Base-by-base conservation (phyloP, 75 land plant genomes). In the Pinus tabuliformis region DNA sequence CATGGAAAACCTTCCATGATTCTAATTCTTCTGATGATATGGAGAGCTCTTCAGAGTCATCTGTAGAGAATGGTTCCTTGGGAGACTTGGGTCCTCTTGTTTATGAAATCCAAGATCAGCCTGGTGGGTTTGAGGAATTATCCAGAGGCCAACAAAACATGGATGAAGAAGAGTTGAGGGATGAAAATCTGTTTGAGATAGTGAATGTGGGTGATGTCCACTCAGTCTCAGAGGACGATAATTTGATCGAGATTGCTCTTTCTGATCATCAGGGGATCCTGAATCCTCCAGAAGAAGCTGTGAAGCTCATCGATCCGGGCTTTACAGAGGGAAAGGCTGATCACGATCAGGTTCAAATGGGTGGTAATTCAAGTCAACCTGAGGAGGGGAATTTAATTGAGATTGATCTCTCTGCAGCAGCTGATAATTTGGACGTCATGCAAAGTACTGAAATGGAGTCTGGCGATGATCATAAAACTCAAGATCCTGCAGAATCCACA, bases 171-270 rank as follows among this genome's bases (percentile, higher is more conserved):
- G 68, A 64, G 8, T 49, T 49, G 39, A 37, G 17, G 13, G 36
- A 64, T 30, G 68, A 64, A 64, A 64, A 37, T 18, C 68, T 64
- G 68, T 64, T 64, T 17, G 68, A 64, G 68, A 64, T 64, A 24
- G 68, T 64, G 68, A 20, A 64, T 64, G 68, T 7, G 36, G 68
- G 68, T 8, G 68, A 64, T 64, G 68, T 37, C 36, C 68, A 64
- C 9, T 64, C 68, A 20, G 36, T 64, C 39, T 33, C 42, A 3
- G 68, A 64, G 36, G 68, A 64, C 30, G 68, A 64, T 16, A 64
- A 64, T 33, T 64, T 64, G 39, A 64, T 64, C 36, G 68, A 64
- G 68, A 64, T 64, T 64, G 39, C 39, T 64, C 42, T 64, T 64
- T 64, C 68, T 64, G 68, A 64, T 33, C 68, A 64, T 49, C 54